Conservation (phyloP, 495 filamentous ascomycete species). For the Cenococcum geophilum region DNA sequence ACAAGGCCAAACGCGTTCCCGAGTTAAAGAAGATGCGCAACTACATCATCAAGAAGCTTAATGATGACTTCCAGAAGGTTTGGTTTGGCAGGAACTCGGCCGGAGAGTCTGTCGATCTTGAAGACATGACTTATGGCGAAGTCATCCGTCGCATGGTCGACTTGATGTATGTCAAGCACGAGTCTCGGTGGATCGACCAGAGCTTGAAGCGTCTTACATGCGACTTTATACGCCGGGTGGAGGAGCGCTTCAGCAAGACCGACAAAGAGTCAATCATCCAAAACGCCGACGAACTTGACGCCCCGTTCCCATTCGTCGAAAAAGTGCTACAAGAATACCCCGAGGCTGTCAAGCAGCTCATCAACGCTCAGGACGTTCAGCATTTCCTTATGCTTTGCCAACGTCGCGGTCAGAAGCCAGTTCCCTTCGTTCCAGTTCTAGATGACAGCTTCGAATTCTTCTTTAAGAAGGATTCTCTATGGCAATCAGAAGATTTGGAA, state of each 20-base stretch:
- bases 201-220: constrained; percentile 75
- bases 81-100: constrained; percentile 92
- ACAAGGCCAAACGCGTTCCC: constrained; percentile 86
- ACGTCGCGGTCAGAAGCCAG: constrained; percentile 88
- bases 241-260: constrained; percentile 75
- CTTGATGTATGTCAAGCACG: constrained; percentile 91
- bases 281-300: constrained; percentile 78
- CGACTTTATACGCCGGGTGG: constrained; percentile 92
- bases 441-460: constrained; percentile 97
- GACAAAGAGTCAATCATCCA: constrained; percentile 72
- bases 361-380: constrained; percentile 95
- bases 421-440: constrained; percentile 86
- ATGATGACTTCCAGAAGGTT: constrained; percentile 96
- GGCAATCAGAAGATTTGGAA: constrained; percentile 96
- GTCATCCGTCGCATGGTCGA: constrained; percentile 92
- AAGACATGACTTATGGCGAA: constrained; percentile 97
- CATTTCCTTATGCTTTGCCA: constrained; percentile 93
- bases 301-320: constrained; percentile 70
- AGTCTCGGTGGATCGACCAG: constrained; percentile 88
- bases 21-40: constrained; percentile 88
- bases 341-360: constrained; percentile 79
- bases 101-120: constrained; percentile 81
- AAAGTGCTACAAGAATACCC: constrained; percentile 76
- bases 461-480: constrained; percentile 99
- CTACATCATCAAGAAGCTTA: constrained; percentile 95